Evolutionary conservation across 2,329 filamentous ascomycete genomes (phyloP).

Genomic region (Amylocarpus encephaloides): DNA sequence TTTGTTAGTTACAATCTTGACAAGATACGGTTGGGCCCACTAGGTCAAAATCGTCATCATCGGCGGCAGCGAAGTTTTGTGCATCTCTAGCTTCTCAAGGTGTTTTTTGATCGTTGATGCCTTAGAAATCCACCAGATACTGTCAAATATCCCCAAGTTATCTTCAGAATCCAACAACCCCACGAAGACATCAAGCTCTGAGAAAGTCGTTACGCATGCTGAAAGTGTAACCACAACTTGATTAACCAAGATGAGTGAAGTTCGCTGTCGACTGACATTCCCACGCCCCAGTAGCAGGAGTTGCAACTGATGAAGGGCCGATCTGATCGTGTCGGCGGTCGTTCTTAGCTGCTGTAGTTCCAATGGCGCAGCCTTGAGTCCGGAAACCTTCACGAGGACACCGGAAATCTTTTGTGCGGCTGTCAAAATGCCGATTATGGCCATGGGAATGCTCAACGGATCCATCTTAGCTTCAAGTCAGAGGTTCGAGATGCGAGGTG

Average conservation of each 20-base stretch:
- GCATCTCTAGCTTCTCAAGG: constrained; percentile 5
- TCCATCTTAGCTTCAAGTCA: background rate
- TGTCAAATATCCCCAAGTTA: no score
- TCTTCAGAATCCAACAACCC: background rate
- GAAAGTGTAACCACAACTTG: constrained; percentile 10
- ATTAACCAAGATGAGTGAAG: constrained; percentile 12
- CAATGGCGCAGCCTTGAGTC: no score
- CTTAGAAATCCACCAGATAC: constrained; percentile 4
- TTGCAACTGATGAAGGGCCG: no score
- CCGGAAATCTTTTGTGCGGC: background rate
- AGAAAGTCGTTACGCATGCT: constrained; percentile 9
- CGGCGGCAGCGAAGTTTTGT: constrained; percentile 8
- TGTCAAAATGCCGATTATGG: background rate
- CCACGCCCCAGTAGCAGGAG: no score
- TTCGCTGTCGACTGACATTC: background rate
- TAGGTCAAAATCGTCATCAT: constrained; percentile 11
- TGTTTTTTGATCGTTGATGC: constrained; percentile 4
- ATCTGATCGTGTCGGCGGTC: no score
- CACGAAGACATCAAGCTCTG: constrained; percentile 9
- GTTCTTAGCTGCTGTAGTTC: no score
- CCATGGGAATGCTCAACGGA: background rate
- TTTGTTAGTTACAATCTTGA: no score
- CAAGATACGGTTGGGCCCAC: no score
- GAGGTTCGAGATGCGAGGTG: background rate
- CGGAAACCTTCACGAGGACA: background rate